Percentiles rank a stretch among this genome's conserved stretches.
Conservation (phyloP, 257 asterid genomes). For the Leonotis leonurus region DNA sequence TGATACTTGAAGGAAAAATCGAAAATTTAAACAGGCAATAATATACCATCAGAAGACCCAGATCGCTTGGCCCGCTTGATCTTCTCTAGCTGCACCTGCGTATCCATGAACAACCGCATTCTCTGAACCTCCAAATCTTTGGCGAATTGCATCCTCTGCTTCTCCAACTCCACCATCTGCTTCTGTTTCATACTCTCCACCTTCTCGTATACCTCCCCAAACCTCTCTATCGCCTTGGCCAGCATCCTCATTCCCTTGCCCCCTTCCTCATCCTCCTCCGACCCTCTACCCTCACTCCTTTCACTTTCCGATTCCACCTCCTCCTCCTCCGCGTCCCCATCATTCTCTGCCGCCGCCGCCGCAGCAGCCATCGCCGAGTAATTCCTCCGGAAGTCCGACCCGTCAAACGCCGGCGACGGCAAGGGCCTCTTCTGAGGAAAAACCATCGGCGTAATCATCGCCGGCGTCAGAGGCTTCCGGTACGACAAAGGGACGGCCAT, state of each 20-base stretch:
- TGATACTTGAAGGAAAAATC: not conserved
- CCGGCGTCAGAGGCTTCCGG: conserved; percentile 16
- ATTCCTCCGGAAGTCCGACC: conserved; percentile 44
- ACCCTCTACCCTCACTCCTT: conserved; percentile 20
- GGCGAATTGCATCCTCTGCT: conserved; percentile 76
- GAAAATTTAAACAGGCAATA: not conserved
- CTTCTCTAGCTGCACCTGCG: conserved; percentile 59
- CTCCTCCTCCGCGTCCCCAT: conserved; percentile 33
- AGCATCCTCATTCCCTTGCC: conserved; percentile 51
- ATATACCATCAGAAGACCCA: conserved; percentile 57
- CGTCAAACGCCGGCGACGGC: conserved; percentile 35
- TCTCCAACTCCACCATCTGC: conserved; percentile 84
- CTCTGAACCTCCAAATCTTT: conserved; percentile 90
- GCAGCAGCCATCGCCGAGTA: conserved; percentile 73
- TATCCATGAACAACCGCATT: conserved; percentile 70
- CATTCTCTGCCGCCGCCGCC: conserved; percentile 41
- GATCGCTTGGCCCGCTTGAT: conserved; percentile 47
- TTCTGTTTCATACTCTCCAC: conserved; percentile 73
- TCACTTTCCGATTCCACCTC: conserved; percentile 29
- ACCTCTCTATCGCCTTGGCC: conserved; percentile 68
- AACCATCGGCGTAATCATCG: conserved; percentile 27
- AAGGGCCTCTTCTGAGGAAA: conserved; percentile 60
- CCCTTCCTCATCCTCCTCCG: conserved; percentile 20
- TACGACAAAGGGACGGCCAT: conserved; percentile 33
- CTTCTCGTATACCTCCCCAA: conserved; percentile 70